These are phyloP conservation scores for Kwoniella shandongensis DNA, from an alignment of 768 basidiomycete genomes.

Conservation along the genomic window DNA sequence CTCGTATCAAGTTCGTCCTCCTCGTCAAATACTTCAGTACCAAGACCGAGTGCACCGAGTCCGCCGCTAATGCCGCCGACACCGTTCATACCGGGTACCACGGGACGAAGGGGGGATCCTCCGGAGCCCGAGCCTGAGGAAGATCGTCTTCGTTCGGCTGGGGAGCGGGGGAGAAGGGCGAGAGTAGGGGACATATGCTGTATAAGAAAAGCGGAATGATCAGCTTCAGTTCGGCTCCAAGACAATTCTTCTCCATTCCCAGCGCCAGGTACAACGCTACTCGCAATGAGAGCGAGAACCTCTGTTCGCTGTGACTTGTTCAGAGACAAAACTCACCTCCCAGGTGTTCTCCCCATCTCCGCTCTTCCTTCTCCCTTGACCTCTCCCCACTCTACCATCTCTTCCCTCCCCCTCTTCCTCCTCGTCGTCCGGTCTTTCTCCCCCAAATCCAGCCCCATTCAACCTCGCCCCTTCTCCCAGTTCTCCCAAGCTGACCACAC, in stretches of 20 bases:
- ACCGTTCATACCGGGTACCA: slow-evolving; percentile 61
- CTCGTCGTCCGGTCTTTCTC: slow-evolving; percentile 5
- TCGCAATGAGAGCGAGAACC: slow-evolving; percentile 6
- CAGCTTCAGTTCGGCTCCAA: not conserved
- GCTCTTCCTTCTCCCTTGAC: slow-evolving; percentile 61
- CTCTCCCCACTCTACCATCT: slow-evolving; percentile 61
- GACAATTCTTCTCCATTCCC: too few relatives aligned
- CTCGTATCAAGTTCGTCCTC: slow-evolving; percentile 67
- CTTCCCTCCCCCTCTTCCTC: slow-evolving; percentile 42
- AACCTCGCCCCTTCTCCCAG: slow-evolving; percentile 75
- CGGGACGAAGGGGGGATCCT: slow-evolving; percentile 78
- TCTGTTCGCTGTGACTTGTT: slow-evolving; percentile 8
- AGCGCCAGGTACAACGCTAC: too few relatives aligned
- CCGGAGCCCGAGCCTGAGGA: slow-evolving; percentile 60
- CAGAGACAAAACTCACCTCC: slow-evolving; percentile 92
- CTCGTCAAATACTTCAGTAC: slow-evolving; percentile 65
- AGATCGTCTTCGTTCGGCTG: slow-evolving; percentile 71
- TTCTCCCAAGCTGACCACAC: slow-evolving; percentile 84
- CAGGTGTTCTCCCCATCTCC: slow-evolving; percentile 77
- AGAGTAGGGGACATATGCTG: slow-evolving; percentile 97
- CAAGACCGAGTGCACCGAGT: slow-evolving; percentile 6
- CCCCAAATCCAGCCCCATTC: slow-evolving; percentile 32
- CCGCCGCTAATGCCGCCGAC: not conserved
- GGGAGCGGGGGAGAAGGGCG: slow-evolving; percentile 88
- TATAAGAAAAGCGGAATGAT: not conserved